These are phyloP conservation scores for Suillus weaverae DNA, from an alignment of 768 basidiomycete species.

Conservation along the genomic window DNA sequence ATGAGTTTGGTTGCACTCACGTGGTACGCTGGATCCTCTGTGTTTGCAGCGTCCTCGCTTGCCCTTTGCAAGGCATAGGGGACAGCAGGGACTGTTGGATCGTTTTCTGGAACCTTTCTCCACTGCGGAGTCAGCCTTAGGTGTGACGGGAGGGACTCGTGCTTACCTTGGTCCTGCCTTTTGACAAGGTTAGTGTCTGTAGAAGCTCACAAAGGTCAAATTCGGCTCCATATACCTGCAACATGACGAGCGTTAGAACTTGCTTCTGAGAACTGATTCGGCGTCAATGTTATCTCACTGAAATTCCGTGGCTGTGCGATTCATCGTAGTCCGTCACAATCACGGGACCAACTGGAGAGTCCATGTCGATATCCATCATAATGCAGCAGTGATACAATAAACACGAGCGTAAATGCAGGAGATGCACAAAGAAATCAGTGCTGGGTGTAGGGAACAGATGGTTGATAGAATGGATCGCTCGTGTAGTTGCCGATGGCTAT, in stretches of 20 bases:
- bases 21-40: constrained; percentile 45
- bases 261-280: neutral
- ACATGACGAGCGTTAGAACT: constrained; percentile 6
- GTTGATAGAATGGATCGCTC: constrained; percentile 5
- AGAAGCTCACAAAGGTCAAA: constrained; percentile 56
- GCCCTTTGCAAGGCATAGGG: constrained; percentile 31
- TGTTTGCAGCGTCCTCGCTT: constrained; percentile 43
- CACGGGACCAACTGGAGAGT: constrained; percentile 30
- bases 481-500: constrained; percentile 15
- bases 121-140: constrained; percentile 12
- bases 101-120: constrained; percentile 34
- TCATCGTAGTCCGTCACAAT: constrained; percentile 24
- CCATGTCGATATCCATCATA: constrained; percentile 37
- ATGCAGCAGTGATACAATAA: neutral
- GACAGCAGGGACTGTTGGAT: constrained; percentile 21
- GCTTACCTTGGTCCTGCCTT: constrained; percentile 34
- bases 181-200: constrained; percentile 49
- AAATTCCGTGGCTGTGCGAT: constrained; percentile 18
- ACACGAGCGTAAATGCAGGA: constrained; percentile 1
- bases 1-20: constrained; percentile 28
- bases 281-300: constrained; percentile 19
- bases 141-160: neutral
- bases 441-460: constrained; percentile 19
- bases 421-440: neutral
- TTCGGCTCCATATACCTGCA: constrained; percentile 29